A percentile compares a stretch with the other conserved stretches of the same genome.
Conservation (phyloP, 176 grass and related monocot species). For the Paspalum notatum region DNA sequence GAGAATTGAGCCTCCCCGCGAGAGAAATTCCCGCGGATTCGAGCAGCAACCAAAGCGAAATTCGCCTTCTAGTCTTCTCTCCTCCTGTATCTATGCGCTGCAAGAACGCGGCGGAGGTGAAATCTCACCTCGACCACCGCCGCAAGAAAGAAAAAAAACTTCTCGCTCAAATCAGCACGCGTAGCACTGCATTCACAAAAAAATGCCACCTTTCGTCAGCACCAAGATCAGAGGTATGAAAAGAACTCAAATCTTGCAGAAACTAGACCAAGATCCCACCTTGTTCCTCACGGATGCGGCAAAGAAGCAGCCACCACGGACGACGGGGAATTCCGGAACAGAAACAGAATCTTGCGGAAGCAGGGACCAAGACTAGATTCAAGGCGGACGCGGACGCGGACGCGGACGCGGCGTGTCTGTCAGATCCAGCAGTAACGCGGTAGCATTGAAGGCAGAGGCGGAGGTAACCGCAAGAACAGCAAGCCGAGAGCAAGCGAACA, state of each 20-base stretch:
- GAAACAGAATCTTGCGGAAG: not conserved
- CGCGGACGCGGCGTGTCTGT: constrained; percentile 17
- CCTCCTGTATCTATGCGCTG: no score
- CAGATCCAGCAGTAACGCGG: constrained; percentile 58
- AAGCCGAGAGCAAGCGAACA: constrained; percentile 3
- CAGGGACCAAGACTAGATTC: constrained; percentile 8
- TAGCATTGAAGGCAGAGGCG: constrained; percentile 43
- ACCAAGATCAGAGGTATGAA: not conserved
- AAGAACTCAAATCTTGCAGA: not conserved
- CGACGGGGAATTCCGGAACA: not conserved
- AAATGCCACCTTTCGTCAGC: not conserved
- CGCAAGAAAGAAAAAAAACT: not conserved
- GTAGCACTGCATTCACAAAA: constrained; percentile 15
- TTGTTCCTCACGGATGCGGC: constrained; percentile 8
- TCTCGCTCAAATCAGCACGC: constrained; percentile 32
- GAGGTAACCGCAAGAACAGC: constrained; percentile 44
- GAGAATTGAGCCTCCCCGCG: not conserved
- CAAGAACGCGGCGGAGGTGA: constrained; percentile 13
- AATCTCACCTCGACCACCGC: constrained; percentile 33
- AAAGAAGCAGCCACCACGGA: not conserved
- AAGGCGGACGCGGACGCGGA: constrained; percentile 5
- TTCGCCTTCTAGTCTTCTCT: not conserved
- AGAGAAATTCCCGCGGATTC: constrained; percentile 31
- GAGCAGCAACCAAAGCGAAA: constrained; percentile 20
- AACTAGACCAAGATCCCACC: constrained; percentile 46